These are phyloP conservation scores for Fusarium pilosicola DNA, from an alignment of 2,329 filamentous ascomycete species.

Conservation along the genomic window DNA sequence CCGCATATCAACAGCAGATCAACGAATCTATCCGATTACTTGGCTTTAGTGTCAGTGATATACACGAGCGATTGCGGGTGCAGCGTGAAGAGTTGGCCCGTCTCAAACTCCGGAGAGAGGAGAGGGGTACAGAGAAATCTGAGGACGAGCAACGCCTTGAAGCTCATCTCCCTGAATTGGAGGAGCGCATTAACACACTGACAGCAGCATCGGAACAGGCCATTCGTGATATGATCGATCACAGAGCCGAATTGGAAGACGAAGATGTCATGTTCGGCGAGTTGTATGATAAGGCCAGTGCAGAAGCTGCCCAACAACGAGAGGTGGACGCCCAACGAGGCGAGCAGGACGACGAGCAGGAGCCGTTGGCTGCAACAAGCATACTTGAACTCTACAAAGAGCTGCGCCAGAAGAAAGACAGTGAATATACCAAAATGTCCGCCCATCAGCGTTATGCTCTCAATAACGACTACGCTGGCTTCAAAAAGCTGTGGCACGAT, in stretches of 20 bases:
- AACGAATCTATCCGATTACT: constrained; percentile 56
- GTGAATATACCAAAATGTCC: constrained; percentile 55
- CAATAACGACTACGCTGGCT: constrained; percentile 68
- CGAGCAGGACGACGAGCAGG: constrained; percentile 43
- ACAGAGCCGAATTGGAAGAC: constrained; percentile 61
- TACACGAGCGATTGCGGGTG: constrained; percentile 59
- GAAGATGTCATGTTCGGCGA: constrained; percentile 53
- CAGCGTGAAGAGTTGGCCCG: constrained; percentile 49
- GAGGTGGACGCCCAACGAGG: constrained; percentile 5
- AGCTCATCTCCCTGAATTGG: constrained; percentile 52
- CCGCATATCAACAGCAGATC: constrained; percentile 59
- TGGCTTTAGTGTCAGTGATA: constrained; percentile 56
- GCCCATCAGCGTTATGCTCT: constrained; percentile 61
- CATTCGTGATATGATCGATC: constrained; percentile 61
- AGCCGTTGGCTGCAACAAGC: constrained; percentile 38
- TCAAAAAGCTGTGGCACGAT: constrained; percentile 68
- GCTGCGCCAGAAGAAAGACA: constrained; percentile 50
- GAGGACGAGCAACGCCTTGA: constrained; percentile 53
- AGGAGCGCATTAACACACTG: constrained; percentile 53
- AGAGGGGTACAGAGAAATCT: constrained; percentile 50
- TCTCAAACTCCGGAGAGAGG: constrained; percentile 49
- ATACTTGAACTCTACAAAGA: constrained; percentile 49
- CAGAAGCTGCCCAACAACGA: constrained; percentile 26
- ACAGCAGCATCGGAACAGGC: constrained; percentile 59
- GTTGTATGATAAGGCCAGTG: constrained; percentile 46